Conservation (phyloP, 257 asterid species). For the Echium plantagineum region DNA sequence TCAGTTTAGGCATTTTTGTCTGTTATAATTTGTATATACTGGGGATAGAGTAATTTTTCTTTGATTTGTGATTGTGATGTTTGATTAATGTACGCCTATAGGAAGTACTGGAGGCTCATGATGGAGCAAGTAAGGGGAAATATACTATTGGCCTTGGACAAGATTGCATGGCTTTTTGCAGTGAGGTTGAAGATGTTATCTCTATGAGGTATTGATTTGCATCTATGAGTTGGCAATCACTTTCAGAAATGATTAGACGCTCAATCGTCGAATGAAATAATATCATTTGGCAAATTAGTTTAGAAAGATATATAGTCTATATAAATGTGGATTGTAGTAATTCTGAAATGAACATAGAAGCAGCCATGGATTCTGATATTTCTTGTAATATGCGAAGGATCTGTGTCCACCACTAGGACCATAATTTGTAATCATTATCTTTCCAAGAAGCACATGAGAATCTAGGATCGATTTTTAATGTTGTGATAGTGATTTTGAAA, state of each 20-base stretch:
- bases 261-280: neutral
- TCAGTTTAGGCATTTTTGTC: no score
- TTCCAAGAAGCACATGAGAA: neutral
- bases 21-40: no score
- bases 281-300: neutral
- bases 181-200: conserved; percentile 96
- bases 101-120: conserved; percentile 94
- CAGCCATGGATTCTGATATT: neutral
- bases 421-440: neutral
- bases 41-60: neutral
- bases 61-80: neutral
- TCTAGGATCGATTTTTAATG: neutral
- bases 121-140: conserved; percentile 99
- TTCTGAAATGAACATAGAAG: neutral
- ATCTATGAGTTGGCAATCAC: conserved; percentile 1
- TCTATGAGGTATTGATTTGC: conserved; percentile 71
- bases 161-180: conserved; percentile 97
- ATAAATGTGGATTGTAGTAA: neutral
- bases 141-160: conserved; percentile 99
- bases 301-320: neutral
- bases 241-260: neutral
- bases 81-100: conserved; percentile 17
- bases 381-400: neutral
- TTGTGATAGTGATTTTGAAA: neutral
- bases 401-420: no score